phyloP scores from a whole-genome alignment of 2,329 filamentous ascomycete species.

The Cordyceps cicadae region DNA sequence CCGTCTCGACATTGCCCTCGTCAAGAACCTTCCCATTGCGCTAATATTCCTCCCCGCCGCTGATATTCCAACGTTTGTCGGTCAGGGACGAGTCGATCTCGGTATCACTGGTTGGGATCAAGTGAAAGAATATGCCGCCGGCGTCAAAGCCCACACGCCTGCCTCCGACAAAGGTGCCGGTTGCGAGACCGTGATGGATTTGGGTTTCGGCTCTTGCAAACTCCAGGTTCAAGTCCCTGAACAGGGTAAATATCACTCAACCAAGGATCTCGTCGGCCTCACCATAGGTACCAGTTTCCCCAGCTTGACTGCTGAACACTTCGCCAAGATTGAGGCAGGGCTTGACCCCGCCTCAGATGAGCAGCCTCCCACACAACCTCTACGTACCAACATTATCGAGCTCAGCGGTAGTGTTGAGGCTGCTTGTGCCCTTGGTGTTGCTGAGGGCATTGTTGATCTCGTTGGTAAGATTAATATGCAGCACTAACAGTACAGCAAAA shows the following conservation, averaged over 20 bases:
- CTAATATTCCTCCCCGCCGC: slow-evolving; percentile 94
- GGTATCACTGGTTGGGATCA: slow-evolving; percentile 94
- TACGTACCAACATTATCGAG: slow-evolving; percentile 85
- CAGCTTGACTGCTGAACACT: slow-evolving; percentile 73
- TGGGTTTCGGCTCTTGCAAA: slow-evolving; percentile 85
- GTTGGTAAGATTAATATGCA: slow-evolving; percentile 58
- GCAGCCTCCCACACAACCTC: slow-evolving; percentile 35
- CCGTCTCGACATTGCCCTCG: slow-evolving; percentile 91
- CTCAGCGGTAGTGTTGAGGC: slow-evolving; percentile 95
- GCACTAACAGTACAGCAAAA: background rate
- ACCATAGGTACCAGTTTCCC: slow-evolving; percentile 96
- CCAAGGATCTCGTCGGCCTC: slow-evolving; percentile 77
- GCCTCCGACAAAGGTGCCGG: slow-evolving; percentile 42
- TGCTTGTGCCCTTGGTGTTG: slow-evolving; percentile 88
- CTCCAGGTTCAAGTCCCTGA: slow-evolving; percentile 95
- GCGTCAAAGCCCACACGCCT: slow-evolving; percentile 39
- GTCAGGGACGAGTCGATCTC: slow-evolving; percentile 85
- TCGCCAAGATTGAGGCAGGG: slow-evolving; percentile 63
- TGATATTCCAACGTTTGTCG: slow-evolving; percentile 95
- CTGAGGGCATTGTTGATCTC: slow-evolving; percentile 94
- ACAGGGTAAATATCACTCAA: slow-evolving; percentile 62
- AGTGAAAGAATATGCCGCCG: slow-evolving; percentile 72
- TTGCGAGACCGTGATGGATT: slow-evolving; percentile 80
- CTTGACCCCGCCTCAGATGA: slow-evolving; percentile 32
- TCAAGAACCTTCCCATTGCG: slow-evolving; percentile 92